Base-by-base conservation (phyloP, 2,329 filamentous ascomycete species). In the Fusarium solani-melongenae region DNA sequence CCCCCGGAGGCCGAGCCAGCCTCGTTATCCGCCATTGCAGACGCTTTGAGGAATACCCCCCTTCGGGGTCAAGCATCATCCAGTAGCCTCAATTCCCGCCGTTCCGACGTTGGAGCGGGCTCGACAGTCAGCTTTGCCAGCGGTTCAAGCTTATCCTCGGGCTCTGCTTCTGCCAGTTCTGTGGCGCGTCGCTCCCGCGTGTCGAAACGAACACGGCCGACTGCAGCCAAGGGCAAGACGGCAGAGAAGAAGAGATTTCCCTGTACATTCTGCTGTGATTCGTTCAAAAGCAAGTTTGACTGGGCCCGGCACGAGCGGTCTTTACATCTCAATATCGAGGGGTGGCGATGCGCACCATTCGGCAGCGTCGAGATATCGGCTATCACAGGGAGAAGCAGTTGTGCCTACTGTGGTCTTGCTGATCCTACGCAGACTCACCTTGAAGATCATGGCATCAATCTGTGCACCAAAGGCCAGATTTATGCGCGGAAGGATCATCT, bases 401-500 rank as follows among this genome's bases (percentile, higher is more conserved):
- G 75, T 51, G 71, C 41, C 41, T 46, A 46, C 7, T 46, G 41
- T 46, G n/a, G 41, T 15, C n/a, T 46, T 4, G 6, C 8, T 46
- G 20, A 46, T 24, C 41, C 41, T 11, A 24, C 41, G 3, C 22
- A 11, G 20, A 15, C n/a, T 15, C 41, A 46, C 11, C 20, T 46
- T 24, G 41, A 46, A 27, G 22, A 22, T 11, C 41, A 46, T 24
- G 22, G 24, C 14, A 14, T 22, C 8, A 24, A 11, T 46, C 20
- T 22, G 1, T 46, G 41, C 20, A 24, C 6, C 6, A 20, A 38
- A 8, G 69, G 69, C 38, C 60, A 68, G 29, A 31, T 36, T 15
- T 53, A 57, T 9, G 53, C 14, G 4, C 38, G 12, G 4, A 64
- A 79, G 29, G 77, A 80, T 29, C 78, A 80, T 33, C 70, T 80